phyloP scores from a whole-genome alignment of 495 filamentous ascomycete species.

The Daldinia loculata region DNA sequence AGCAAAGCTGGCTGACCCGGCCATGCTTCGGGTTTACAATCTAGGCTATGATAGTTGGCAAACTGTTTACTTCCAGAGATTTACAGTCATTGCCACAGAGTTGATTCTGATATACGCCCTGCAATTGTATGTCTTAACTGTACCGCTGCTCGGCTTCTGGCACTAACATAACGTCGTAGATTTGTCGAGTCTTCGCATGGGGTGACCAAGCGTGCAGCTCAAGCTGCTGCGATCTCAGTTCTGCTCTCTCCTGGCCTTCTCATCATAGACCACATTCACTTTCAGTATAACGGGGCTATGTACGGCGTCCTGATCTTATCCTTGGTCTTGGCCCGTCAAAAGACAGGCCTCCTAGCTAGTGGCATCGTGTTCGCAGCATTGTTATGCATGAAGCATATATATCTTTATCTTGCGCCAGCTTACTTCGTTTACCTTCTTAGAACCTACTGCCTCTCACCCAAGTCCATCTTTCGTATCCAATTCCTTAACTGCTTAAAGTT shows the following conservation, averaged over 20 bases:
- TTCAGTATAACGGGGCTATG: conserved; percentile 98
- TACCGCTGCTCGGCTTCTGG: background rate
- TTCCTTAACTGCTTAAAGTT: conserved; percentile 84
- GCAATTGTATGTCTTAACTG: conserved; percentile 63
- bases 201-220: conserved; percentile 75
- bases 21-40: conserved; percentile 83
- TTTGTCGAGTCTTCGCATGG: conserved; percentile 73
- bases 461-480: conserved; percentile 77
- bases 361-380: conserved; percentile 84
- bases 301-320: conserved; percentile 90
- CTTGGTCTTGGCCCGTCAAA: conserved; percentile 79
- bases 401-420: conserved; percentile 94
- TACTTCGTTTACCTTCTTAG: conserved; percentile 91
- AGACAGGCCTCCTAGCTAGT: conserved; percentile 77
- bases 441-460: conserved; percentile 84
- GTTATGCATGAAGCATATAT: conserved; percentile 96
- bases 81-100: conserved; percentile 88
- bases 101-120: conserved; percentile 86
- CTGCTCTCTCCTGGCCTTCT: conserved; percentile 90
- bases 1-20: conserved; percentile 78
- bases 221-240: conserved; percentile 88
- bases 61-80: conserved; percentile 91
- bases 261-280: conserved; percentile 99
- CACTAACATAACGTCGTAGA: conserved; percentile 52
- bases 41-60: conserved; percentile 87